Evolutionary conservation across 2,329 filamentous ascomycete genomes (phyloP), one percentile per base, ranked within the genome.

Genomic region (Aplosporella prunicola): DNA sequence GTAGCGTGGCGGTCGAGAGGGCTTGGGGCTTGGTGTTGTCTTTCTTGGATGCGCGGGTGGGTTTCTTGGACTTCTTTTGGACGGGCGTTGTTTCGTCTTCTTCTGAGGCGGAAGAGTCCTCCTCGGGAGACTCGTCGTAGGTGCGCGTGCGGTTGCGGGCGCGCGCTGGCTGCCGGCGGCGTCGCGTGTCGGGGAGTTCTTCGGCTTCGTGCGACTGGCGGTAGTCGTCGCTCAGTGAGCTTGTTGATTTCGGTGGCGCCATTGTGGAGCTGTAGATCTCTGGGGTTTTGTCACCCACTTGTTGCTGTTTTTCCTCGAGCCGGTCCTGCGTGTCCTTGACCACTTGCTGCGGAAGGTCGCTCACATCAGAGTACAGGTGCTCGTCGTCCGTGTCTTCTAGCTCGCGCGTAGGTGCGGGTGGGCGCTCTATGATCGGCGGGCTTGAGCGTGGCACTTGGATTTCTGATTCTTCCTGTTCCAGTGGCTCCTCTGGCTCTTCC

Each of bases 191-290:
- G 31, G 16, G 44, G 39, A n/a, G 20, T 13, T 46, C 45, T 36
- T 50, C 44, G 9, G 43, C 36, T 34, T 52, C 48, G 8, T 49
- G 46, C 18, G 11, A 22, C 15, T 18, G 25, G n/a, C 10, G 8
- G 4, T 25, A 16, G 10, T 30, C 3, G 30, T 4, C 13, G 18
- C 9, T 22, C 13, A 41, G 18, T 3, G 23, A 15, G 29, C 63
- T 67, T 42, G 63, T 66, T 29, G 63, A 66, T 40, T 52, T 51
- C 13, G 64, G 64, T 23, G 64, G 58, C 6, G 64, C 64, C 52
- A 63, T 57, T 1, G 61, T 67, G 13, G 59, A 58, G 42, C 63
- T 64, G 15, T 55, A 41, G 5, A 48, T 42, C 20, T 58, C 54
- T 39, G 51, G 20, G 32, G 45, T 22, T n/a, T 3, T 29, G 13